Evolutionary conservation across 2,329 filamentous ascomycete genomes (phyloP), one percentile per base, ranked within the genome.

Genomic region (Neopestalotiopsis sp.): DNA sequence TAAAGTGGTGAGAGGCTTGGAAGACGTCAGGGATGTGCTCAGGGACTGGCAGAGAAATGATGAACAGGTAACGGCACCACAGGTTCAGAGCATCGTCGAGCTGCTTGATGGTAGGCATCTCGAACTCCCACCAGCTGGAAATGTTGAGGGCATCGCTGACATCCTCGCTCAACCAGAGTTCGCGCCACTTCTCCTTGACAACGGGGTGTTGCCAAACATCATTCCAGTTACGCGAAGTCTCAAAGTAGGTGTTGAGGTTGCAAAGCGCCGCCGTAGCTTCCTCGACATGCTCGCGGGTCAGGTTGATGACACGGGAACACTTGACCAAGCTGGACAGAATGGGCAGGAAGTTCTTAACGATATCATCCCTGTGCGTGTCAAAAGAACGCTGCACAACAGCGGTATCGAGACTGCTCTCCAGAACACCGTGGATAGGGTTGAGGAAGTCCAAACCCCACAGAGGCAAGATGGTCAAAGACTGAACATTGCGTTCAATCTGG

Each of bases 401-500:
- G 9, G 62, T 49, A n/a, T 65, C 62, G 20, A 65, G 62, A 34
- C 42, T 65, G 62, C 40, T 65, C 24, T 65, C 62, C 40, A 65
- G 28, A 17, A 65, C 40, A 20, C 62, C 62, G 40, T 65, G 62
- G 6, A 52, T 52, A 14, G 62, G 62, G 40, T 65, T 65, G 12
- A 65, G 62, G 20, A 65, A 65, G 42, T 65, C 62, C 38, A 65
- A 34, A 52, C 62, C 62, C 62, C 62, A 65, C 17, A 65, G 42
- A 7, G 62, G 62, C 62, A 65, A 30, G 24, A 65, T 65, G n/a
- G 62, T 65, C 14, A 65, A 40, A 24, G 62, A 65, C 62, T 65
- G 62, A n/a, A 65, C 62, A n/a, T 65, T 65, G n/a, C 42, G 62
- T 32, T 65, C 62, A 52, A 65, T 65, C 24, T 65, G 62, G 24